Evolutionary conservation across 345 rosid species (phyloP), one percentile per base, ranked within the genome.

Genomic region (Eutrema japonicum): DNA sequence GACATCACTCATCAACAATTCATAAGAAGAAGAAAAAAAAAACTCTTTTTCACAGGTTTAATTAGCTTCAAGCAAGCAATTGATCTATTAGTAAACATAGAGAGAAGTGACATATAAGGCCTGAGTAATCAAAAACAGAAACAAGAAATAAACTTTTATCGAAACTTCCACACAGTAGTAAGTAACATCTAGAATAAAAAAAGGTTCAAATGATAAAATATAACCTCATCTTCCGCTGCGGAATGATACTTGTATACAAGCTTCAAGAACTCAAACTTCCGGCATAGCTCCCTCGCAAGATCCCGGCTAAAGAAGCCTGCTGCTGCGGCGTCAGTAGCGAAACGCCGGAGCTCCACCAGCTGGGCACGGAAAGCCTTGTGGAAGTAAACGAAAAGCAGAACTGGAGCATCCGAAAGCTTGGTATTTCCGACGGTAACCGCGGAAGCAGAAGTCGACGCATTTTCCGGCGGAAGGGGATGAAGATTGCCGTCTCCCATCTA

Each of bases 201-300:
- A 22, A 22, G 2, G 1, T 22, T 22, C 1, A 22, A 22, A 22
- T 22, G 26, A 0, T 22, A 22, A 22, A 22, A 22, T 22, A 22
- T 22, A 22, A 92, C 98, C 95, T 87, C 95, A 40, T 92, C 96
- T 79, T 92, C 93, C 26, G 86, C 87, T 22, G 88, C 85, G 50
- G 78, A 51, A 62, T 90, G 96, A 80, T 88, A 88, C 74, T 83
- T 79, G 8, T 82, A 77, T 0, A 83, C 89, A 71, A 88, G 90
- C 76, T 83, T 87, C 56, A 92, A 63, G 46, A 92, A 92, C 71
- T 86, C 83, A 45, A 92, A 83, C 71, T 87, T 78, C 40, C 78
- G 76, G 22, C 45, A 65, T 5, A 90, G 88, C 78, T 80, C 87
- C 38, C 8, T 33, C 29, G 63, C 71, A 0, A 74, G 30, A 65